Base-by-base conservation (phyloP, 805 yeast genomes). In the Lipomyces spencermartinsiae region DNA sequence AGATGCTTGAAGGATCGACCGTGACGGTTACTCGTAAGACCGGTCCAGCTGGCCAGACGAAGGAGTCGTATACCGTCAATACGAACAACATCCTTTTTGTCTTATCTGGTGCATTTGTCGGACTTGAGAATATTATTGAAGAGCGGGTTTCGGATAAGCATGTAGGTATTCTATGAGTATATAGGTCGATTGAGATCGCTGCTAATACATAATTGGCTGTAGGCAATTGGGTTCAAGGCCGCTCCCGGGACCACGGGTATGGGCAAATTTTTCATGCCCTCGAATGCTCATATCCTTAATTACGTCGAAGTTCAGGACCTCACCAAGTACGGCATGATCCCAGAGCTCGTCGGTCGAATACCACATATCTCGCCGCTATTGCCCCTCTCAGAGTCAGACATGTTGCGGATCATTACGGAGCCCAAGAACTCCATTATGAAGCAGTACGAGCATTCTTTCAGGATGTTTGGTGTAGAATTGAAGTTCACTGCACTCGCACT, bases 91-190 rank as follows among this genome's bases (percentile, higher is more conserved):
- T 86, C 10, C 71, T 86, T 34, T 87, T 87, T 73, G 82, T 87
- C 60, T 76, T 85, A 7, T 85, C 86, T 85, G 90, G 90, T 34
- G 89, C 89, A 0, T 87, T 87, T 78, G 85, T 85, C 14, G 89
- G 89, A 2, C 76, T 87, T 51, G 89, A 86, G 69, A 79, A 80
- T 60, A 83, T 84, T 61, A 77, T 86, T 29, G 78, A 80, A 1
- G 77, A 78, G 35, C 79, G 89, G 66, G 56, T 67, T 5, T 62
- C 61, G 65, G 51, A 10, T 66, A 66, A 10, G 60, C 55, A 22
- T 34, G 61, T 57, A 61, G 63, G 49, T 69, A 59, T 22, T 74
- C 71, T 58, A 16, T 5, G 10, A n/a, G 9, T 43, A 77, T 43
- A 77, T 76, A 51, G 69, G 78, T 0, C 75, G 79, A 12, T 14